Conservation (phyloP, 345 rosid genomes). For the Boechera divaricarpa region DNA sequence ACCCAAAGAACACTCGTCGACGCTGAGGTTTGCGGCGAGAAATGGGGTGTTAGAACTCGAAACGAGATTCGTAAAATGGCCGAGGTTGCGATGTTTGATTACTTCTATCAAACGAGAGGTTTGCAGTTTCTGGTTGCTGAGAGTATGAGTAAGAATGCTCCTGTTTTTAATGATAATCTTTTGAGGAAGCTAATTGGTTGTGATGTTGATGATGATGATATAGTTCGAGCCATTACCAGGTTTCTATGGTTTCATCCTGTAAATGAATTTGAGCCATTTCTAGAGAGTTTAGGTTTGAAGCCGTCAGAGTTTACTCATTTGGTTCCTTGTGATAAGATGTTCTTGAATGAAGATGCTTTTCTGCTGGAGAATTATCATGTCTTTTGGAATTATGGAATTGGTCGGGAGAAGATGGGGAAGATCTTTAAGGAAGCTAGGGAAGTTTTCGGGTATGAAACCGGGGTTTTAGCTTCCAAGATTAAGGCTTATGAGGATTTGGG, state of each 20-base stretch:
- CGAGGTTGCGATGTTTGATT: slow-evolving; percentile 68
- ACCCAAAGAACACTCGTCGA: slow-evolving; percentile 12
- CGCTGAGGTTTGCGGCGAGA: slow-evolving; percentile 20
- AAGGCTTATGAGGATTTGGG: slow-evolving; percentile 64
- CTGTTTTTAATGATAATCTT: slow-evolving; percentile 55
- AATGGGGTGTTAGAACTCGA: slow-evolving; percentile 9
- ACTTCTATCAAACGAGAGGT: slow-evolving; percentile 64
- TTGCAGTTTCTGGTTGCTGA: slow-evolving; percentile 64
- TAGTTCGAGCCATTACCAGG: slow-evolving; percentile 47
- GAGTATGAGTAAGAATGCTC: slow-evolving; percentile 66
- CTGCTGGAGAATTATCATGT: slow-evolving; percentile 67
- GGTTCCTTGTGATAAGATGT: slow-evolving; percentile 60
- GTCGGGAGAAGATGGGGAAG: slow-evolving; percentile 58
- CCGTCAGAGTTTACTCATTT: slow-evolving; percentile 53
- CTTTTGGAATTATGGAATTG: slow-evolving; percentile 64
- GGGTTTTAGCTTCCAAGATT: slow-evolving; percentile 62
- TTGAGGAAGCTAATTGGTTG: slow-evolving; percentile 42
- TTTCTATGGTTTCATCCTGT: slow-evolving; percentile 70
- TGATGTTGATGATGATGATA: slow-evolving; percentile 39
- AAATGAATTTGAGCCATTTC: slow-evolving; percentile 85
- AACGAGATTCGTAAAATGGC: slow-evolving; percentile 45
- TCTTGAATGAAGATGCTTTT: slow-evolving; percentile 64
- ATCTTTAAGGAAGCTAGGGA: slow-evolving; percentile 60
- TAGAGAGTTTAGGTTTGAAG: slow-evolving; percentile 72
- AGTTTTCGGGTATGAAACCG: slow-evolving; percentile 54